Evolutionary conservation across 495 filamentous ascomycete species (phyloP).

Genomic region (Penicillium cinerascens): DNA sequence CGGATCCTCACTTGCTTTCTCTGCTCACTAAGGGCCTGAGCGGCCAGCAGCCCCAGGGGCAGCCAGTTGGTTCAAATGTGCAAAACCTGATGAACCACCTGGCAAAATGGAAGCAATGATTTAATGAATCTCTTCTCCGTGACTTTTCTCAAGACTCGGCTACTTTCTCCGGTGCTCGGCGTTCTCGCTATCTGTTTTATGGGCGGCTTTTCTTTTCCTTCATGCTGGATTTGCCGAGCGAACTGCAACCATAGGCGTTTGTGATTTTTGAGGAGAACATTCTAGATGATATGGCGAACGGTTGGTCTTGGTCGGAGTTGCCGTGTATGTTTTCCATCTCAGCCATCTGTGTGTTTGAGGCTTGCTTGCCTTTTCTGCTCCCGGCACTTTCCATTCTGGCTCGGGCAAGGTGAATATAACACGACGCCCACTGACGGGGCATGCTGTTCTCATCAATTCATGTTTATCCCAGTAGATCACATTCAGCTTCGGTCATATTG

Average conservation of each 20-base stretch:
- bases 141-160: conserved; percentile 4
- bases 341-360: neutral
- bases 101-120: conserved; percentile 57
- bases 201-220: conserved; percentile 6
- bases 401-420: conserved; percentile 17
- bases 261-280: conserved; percentile 13
- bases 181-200: conserved; percentile 9
- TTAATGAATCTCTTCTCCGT: conserved; percentile 27
- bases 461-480: neutral
- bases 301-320: conserved; percentile 16
- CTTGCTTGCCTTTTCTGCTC: neutral
- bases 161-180: conserved; percentile 17
- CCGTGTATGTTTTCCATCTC: conserved; percentile 7
- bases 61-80: conserved; percentile 44
- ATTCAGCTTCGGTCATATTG: neutral
- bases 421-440: neutral
- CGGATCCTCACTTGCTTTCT: conserved; percentile 44
- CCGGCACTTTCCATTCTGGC: conserved; percentile 1
- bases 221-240: conserved; percentile 13
- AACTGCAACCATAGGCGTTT: conserved; percentile 22
- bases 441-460: neutral
- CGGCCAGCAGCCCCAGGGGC: conserved; percentile 40
- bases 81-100: conserved; percentile 62
- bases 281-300: conserved; percentile 21
- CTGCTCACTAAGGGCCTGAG: conserved; percentile 42